A percentile compares a stretch with the other conserved stretches of the same genome.
phyloP scores from a whole-genome alignment of 345 rosid genomes.

The Eucalyptus curtisii region DNA sequence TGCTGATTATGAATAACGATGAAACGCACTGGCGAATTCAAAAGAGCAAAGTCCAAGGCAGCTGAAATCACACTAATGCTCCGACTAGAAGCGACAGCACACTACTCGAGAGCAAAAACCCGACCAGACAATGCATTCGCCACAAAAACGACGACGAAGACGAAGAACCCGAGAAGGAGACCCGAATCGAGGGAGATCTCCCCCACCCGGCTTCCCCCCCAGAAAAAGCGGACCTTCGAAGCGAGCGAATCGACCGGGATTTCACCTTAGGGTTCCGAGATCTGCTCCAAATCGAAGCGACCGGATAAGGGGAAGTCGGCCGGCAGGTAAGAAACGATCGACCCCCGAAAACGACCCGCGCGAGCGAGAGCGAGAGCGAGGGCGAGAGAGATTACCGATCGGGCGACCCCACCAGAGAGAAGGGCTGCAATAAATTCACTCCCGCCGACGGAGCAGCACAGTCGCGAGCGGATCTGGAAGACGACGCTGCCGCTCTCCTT shows the following conservation, averaged over 20 bases:
- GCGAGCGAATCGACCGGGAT: not conserved
- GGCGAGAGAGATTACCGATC: not conserved
- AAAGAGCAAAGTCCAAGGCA: not conserved
- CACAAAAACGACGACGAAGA: not conserved
- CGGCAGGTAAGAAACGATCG: not conserved
- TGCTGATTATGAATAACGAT: not conserved
- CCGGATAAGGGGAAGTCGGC: not conserved
- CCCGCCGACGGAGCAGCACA: not conserved
- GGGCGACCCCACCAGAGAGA: not conserved
- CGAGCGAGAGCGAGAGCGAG: not conserved
- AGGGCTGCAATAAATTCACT: not conserved
- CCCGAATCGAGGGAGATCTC: not conserved
- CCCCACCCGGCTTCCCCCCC: not conserved
- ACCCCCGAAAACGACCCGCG: not conserved
- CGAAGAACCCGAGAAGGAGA: not conserved
- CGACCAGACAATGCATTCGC: not conserved
- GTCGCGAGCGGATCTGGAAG: not conserved
- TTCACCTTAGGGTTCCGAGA: not conserved
- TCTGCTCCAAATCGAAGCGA: not conserved
- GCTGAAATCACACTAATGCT: not conserved
- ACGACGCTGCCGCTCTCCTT: not conserved
- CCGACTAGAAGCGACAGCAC: not conserved
- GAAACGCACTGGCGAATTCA: not conserved
- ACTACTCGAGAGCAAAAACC: not conserved
- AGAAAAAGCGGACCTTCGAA: not conserved